Percentiles rank a stretch among this genome's conserved stretches.
phyloP scores from a whole-genome alignment of 352 stramenopile genomes.

The Phytophthora foliorum region DNA sequence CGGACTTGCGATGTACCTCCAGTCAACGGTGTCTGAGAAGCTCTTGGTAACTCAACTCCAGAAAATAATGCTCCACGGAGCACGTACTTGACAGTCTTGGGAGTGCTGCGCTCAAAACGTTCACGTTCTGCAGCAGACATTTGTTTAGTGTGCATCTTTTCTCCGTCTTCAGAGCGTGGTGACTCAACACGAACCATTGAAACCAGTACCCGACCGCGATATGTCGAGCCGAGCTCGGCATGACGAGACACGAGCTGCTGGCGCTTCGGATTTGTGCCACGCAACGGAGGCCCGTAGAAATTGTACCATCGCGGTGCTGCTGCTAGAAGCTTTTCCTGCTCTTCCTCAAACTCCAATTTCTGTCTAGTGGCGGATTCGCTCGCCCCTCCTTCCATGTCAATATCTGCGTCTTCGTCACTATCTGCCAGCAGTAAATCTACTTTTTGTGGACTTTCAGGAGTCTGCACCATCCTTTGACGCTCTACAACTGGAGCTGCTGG shows the following conservation, averaged over 20 bases:
- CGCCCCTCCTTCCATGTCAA: background rate
- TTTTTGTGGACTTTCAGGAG: slow-evolving; percentile 9
- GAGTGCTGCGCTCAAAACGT: slow-evolving; percentile 22
- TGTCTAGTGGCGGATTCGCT: slow-evolving; percentile 12
- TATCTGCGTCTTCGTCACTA: slow-evolving; percentile 13
- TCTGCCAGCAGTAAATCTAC: slow-evolving; percentile 15
- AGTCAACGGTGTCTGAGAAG: slow-evolving; percentile 8
- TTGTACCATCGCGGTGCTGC: slow-evolving; percentile 75
- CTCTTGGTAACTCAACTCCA: slow-evolving; percentile 59
- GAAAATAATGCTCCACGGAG: slow-evolving; percentile 70
- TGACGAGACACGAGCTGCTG: slow-evolving; percentile 62
- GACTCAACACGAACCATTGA: slow-evolving; percentile 73
- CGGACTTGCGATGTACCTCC: slow-evolving; percentile 47
- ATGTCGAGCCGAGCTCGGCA: slow-evolving; percentile 79
- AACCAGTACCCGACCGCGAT: slow-evolving; percentile 83
- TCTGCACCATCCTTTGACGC: background rate
- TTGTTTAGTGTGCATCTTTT: slow-evolving; percentile 68
- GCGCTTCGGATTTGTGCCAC: slow-evolving; percentile 63
- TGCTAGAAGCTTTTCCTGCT: slow-evolving; percentile 16
- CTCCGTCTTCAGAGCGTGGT: slow-evolving; percentile 46
- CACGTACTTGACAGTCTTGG: slow-evolving; percentile 74
- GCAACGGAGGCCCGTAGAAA: slow-evolving; percentile 86
- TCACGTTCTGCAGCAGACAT: slow-evolving; percentile 46
- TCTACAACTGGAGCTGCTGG: slow-evolving; percentile 9
- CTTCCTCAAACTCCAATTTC: slow-evolving; percentile 24